These are phyloP conservation scores for Teunomyces kruisii DNA, from an alignment of 805 yeast genomes.

Conservation along the genomic window DNA sequence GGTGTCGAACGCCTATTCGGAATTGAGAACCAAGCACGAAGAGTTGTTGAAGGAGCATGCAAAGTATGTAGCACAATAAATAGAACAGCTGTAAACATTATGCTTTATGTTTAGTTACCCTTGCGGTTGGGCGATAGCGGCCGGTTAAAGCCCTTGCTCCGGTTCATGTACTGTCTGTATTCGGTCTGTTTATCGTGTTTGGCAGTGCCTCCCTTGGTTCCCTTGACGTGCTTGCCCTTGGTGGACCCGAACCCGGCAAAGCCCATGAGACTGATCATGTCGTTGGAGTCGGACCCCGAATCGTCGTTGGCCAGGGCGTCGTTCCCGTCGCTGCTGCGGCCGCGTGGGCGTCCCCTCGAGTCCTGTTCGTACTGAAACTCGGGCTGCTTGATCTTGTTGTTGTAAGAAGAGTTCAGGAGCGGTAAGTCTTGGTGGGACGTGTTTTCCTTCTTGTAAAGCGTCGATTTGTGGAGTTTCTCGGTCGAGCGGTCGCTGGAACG, in stretches of 20 bases:
- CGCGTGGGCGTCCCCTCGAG: slow-evolving; percentile 24
- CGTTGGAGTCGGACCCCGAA: slow-evolving; percentile 10
- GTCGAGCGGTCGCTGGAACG: slow-evolving; percentile 16
- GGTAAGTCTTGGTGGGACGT: slow-evolving; percentile 16
- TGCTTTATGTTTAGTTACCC: too few species aligned
- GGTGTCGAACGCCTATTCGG: slow-evolving; percentile 59
- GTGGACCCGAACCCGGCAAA: slow-evolving; percentile 55
- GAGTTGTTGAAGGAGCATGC: slow-evolving; percentile 53
- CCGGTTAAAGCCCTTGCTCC: slow-evolving; percentile 56
- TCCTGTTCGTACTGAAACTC: slow-evolving; percentile 18
- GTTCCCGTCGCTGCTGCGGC: slow-evolving; percentile 13
- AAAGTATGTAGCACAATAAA: slow-evolving; percentile 14
- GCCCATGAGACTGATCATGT: slow-evolving; percentile 54
- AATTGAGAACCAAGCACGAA: slow-evolving; percentile 60
- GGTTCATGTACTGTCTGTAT: slow-evolving; percentile 61
- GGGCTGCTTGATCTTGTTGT: slow-evolving; percentile 12
- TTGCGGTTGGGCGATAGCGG: slow-evolving; percentile 48
- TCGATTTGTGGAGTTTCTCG: slow-evolving; percentile 15
- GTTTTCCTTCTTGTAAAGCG: slow-evolving; percentile 14
- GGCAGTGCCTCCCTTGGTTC: slow-evolving; percentile 45
- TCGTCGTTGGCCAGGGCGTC: slow-evolving; percentile 11
- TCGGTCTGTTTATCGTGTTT: slow-evolving; percentile 40
- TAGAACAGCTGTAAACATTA: too few species aligned
- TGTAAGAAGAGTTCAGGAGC: slow-evolving; percentile 17
- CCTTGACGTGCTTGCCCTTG: slow-evolving; percentile 55